phyloP scores from a whole-genome alignment of 352 stramenopile genomes.

The Phytophthora colocasiae region DNA sequence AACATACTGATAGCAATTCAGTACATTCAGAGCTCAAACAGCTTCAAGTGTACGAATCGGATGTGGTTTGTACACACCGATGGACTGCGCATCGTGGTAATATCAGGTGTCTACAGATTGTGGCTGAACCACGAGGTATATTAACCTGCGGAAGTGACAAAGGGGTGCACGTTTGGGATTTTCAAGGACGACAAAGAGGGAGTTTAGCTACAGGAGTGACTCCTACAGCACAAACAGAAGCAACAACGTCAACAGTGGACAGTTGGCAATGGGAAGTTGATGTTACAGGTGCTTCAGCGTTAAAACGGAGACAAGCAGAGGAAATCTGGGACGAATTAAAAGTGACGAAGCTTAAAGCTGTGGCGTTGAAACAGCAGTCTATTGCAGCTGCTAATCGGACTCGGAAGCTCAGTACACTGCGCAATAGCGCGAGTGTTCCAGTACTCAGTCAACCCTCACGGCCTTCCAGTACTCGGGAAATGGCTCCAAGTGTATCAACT shows the following conservation, averaged over 20 bases:
- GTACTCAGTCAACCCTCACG: conserved; percentile 21
- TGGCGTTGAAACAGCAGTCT: conserved; percentile 31
- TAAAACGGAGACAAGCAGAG: conserved; percentile 61
- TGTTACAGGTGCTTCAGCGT: conserved; percentile 30
- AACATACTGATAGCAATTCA: conserved; percentile 15
- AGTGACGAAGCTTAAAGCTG: conserved; percentile 45
- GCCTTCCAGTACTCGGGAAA: conserved; percentile 10
- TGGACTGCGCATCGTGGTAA: conserved; percentile 67
- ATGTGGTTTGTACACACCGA: conserved; percentile 48
- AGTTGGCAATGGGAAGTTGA: conserved; percentile 70
- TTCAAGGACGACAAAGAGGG: conserved; percentile 52
- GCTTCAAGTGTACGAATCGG: conserved; percentile 34
- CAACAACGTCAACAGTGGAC: not conserved
- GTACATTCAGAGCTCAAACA: conserved; percentile 17
- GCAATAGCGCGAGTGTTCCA: conserved; percentile 35
- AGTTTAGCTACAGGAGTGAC: conserved; percentile 31
- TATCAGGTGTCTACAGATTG: conserved; percentile 56
- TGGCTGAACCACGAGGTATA: conserved; percentile 66
- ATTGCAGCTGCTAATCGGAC: conserved; percentile 27
- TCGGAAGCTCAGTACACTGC: conserved; percentile 30
- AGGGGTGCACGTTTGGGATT: conserved; percentile 62
- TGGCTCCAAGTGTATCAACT: conserved; percentile 24
- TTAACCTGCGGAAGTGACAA: conserved; percentile 76
- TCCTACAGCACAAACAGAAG: conserved; percentile 1
- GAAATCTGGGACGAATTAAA: conserved; percentile 72